Evolutionary conservation across 2,329 filamentous ascomycete genomes (phyloP).

Genomic region (Fusarium veterinarium): DNA sequence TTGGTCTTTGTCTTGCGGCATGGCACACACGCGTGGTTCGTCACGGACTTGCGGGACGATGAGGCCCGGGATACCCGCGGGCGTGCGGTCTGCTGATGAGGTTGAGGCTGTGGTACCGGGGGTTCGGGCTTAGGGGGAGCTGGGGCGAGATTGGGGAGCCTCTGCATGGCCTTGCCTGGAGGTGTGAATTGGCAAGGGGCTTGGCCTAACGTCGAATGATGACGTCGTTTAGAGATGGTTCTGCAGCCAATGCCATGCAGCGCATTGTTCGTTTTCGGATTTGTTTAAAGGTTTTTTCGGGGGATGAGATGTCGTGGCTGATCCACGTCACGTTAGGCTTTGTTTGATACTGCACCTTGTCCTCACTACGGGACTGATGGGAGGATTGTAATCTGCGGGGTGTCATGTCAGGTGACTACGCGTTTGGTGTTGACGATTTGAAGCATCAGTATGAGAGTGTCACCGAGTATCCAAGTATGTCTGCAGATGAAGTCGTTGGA

Average conservation of each 20-base stretch:
- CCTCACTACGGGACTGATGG: background rate
- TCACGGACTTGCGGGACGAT: conserved; percentile 9
- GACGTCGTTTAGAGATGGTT: conserved; percentile 15
- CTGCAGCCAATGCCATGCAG: background rate
- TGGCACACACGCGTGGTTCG: conserved; percentile 4
- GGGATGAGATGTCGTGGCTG: background rate
- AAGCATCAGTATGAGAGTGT: background rate
- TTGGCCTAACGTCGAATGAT: background rate
- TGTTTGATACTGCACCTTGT: background rate
- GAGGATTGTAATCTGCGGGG: background rate
- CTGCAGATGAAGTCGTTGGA: background rate
- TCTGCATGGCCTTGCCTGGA: conserved; percentile 4
- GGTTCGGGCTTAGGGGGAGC: background rate
- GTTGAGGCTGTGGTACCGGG: background rate
- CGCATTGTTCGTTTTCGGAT: background rate
- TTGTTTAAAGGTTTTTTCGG: background rate
- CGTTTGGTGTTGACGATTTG: background rate
- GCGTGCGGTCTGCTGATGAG: background rate
- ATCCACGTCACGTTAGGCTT: background rate
- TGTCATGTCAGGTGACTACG: conserved; percentile 9
- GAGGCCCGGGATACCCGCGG: background rate
- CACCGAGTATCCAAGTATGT: background rate
- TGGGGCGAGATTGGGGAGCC: conserved; percentile 14
- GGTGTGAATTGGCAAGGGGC: background rate
- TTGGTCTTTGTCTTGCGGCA: conserved; percentile 27